These are phyloP conservation scores for Cystobasidium pallidum DNA, from an alignment of 1,284 basidiomycete species.

Conservation along the genomic window DNA sequence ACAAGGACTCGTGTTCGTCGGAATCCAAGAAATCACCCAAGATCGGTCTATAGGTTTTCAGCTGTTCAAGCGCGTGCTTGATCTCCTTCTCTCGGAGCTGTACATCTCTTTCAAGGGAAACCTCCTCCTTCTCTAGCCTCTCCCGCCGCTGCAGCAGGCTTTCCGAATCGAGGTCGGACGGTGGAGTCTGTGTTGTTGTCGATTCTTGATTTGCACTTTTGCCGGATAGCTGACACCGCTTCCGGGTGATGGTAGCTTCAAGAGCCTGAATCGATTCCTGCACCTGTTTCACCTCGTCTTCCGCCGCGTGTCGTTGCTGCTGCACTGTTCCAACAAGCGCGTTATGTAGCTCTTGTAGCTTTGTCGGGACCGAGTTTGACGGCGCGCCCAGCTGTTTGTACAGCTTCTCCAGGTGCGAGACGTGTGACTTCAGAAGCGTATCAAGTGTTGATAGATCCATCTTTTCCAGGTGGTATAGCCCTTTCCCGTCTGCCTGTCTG, in stretches of 20 bases:
- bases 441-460: conserved; percentile 43
- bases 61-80: conserved; percentile 65
- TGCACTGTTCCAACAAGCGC: conserved; percentile 43
- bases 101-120: conserved; percentile 24
- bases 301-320: conserved; percentile 40
- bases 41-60: conserved; percentile 64
- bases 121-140: conserved; percentile 32
- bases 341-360: conserved; percentile 44
- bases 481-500: not conserved
- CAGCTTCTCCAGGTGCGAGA: conserved; percentile 20
- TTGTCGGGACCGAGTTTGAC: conserved; percentile 14
- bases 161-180: not conserved
- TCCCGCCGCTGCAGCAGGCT: conserved; percentile 15
- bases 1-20: not conserved
- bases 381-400: conserved; percentile 36
- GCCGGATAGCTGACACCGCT: conserved; percentile 17
- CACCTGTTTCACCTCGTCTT: conserved; percentile 39
- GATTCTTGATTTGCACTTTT: not conserved
- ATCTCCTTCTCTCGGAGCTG: conserved; percentile 18
- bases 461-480: not conserved
- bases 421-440: conserved; percentile 31
- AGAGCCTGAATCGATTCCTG: conserved; percentile 22
- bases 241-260: conserved; percentile 9
- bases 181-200: conserved; percentile 1
- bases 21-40: conserved; percentile 59